Percentiles rank a stretch among this genome's conserved stretches.
Evolutionary conservation across 2,329 filamentous ascomycete species (phyloP).

Genomic region (Xylaria digitata): DNA sequence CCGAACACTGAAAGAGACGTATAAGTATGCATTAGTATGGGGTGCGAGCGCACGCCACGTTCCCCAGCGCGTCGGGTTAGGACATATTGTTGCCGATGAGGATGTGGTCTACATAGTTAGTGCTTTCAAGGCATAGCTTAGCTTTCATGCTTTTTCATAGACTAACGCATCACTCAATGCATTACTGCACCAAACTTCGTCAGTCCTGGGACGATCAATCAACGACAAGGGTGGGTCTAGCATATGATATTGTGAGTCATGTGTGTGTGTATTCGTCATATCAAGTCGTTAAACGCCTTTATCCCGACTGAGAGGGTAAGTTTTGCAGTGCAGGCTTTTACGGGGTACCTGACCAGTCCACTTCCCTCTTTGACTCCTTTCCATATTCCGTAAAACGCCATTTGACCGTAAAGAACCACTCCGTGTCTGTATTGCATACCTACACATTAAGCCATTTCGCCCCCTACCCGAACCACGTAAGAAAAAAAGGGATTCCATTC

Average conservation of each 20-base stretch:
- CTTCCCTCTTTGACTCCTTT: conserved; percentile 23
- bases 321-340: conserved; percentile 15
- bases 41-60: conserved; percentile 95
- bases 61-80: conserved; percentile 89
- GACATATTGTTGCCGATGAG: conserved; percentile 79
- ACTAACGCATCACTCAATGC: conserved; percentile 15
- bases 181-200: background rate
- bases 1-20: conserved; percentile 93
- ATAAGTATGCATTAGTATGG: conserved; percentile 99
- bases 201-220: background rate
- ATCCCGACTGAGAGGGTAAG: conserved; percentile 13
- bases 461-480: background rate
- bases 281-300: conserved; percentile 37
- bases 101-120: conserved; percentile 76
- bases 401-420: conserved; percentile 23
- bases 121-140: conserved; percentile 67
- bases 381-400: conserved; percentile 43
- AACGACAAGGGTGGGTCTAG: background rate
- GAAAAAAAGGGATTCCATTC: background rate
- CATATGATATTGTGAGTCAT: conserved; percentile 40
- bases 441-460: conserved; percentile 14
- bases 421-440: conserved; percentile 8
- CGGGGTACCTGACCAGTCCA: conserved; percentile 18
- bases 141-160: conserved; percentile 34
- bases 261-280: conserved; percentile 44